These are phyloP conservation scores for Pyrus betulifolia DNA, from an alignment of 306 rosid species.

Conservation along the genomic window DNA sequence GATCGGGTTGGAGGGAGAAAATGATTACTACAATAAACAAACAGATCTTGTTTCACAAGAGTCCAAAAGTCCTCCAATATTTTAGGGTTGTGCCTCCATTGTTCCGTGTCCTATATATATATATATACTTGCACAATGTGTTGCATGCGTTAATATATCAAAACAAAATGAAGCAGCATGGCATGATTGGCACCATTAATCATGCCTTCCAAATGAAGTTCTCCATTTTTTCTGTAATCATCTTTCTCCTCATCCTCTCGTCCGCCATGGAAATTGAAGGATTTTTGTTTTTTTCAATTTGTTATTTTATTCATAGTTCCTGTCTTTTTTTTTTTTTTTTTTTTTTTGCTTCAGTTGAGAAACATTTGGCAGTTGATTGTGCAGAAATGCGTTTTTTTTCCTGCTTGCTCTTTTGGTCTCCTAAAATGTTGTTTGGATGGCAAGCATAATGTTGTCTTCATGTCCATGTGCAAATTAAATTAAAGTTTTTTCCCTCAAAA, in stretches of 20 bases:
- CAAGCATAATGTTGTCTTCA: not conserved
- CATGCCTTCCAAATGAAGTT: not conserved
- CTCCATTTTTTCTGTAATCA: not conserved
- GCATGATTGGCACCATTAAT: not conserved
- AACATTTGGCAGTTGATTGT: not conserved
- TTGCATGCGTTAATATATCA: not conserved
- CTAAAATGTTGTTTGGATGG: not conserved
- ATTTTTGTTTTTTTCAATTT: not conserved
- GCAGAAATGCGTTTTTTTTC: not conserved
- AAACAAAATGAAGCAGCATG: conserved; percentile 12
- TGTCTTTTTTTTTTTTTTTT: not conserved
- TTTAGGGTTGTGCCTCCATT: not conserved
- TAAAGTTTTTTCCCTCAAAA: not conserved
- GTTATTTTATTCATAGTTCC: not conserved
- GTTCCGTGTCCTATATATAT: not conserved
- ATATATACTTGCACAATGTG: not conserved
- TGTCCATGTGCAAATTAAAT: not conserved
- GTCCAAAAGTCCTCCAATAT: not conserved
- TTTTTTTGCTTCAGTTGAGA: not conserved
- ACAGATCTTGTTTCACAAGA: conserved; percentile 1
- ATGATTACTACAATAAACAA: not conserved
- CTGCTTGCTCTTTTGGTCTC: not conserved
- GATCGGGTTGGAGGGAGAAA: not conserved
- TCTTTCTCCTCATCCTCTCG: conserved; percentile 19
- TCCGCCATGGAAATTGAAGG: conserved; percentile 22